These are phyloP conservation scores for Delonix regia DNA, from an alignment of 306 rosid genomes.

Conservation along the genomic window DNA sequence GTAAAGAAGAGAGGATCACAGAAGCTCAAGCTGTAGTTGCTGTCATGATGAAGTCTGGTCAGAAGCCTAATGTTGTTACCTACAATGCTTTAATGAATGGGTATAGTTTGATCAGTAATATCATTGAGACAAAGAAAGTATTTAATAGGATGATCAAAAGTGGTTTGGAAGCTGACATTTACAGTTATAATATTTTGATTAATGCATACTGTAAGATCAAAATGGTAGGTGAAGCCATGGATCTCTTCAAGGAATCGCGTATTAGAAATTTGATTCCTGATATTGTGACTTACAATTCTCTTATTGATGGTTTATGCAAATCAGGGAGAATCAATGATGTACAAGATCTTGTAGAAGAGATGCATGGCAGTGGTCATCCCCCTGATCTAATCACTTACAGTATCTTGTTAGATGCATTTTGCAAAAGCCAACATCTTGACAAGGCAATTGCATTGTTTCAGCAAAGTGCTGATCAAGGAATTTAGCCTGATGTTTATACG, in stretches of 20 bases:
- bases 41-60: not conserved
- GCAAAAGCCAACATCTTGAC: not conserved
- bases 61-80: not conserved
- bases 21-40: not conserved
- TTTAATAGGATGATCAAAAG: not conserved
- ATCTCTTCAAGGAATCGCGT: not conserved
- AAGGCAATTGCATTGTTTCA: not conserved
- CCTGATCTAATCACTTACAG: not conserved
- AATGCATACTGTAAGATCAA: not conserved
- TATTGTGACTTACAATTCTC: not conserved
- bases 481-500: not conserved
- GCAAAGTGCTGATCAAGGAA: not conserved
- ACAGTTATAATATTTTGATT: not conserved
- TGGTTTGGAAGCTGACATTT: not conserved
- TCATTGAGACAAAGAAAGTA: not conserved
- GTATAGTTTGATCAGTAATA: not conserved
- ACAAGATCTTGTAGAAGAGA: not conserved
- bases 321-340: not conserved
- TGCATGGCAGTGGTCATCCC: not conserved
- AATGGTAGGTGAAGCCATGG: not conserved
- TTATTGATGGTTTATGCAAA: not conserved
- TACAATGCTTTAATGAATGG: not conserved
- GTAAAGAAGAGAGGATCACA: not conserved
- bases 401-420: conserved; percentile 8
- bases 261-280: not conserved